Evolutionary conservation across 768 basidiomycete species (phyloP).

Genomic region (Mycena vulgaris): DNA sequence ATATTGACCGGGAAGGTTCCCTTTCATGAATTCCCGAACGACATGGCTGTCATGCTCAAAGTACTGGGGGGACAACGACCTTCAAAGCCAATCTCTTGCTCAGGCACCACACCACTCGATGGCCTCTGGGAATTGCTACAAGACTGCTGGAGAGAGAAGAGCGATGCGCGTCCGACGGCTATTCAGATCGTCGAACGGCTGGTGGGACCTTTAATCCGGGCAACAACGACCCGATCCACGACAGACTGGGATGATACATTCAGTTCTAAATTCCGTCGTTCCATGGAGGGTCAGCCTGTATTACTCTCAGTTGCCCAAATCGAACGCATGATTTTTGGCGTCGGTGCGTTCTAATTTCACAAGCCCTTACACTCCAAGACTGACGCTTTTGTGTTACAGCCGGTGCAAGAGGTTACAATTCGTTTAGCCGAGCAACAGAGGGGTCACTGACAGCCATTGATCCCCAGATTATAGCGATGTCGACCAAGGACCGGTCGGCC

Average conservation of each 20-base stretch:
- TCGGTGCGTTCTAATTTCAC: constrained; percentile 20
- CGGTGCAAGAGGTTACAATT: too few species aligned
- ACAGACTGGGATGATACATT: constrained; percentile 28
- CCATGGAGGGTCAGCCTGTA: constrained; percentile 1
- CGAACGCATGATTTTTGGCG: constrained; percentile 20
- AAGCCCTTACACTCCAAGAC: too few species aligned
- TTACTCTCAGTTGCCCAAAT: constrained; percentile 16
- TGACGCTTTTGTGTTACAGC: too few species aligned
- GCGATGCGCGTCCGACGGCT: constrained; percentile 1
- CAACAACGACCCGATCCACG: constrained; percentile 15
- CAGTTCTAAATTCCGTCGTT: constrained; percentile 25
- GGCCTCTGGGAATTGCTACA: constrained; percentile 16
- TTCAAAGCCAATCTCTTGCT: not conserved
- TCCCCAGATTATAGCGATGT: too few species aligned
- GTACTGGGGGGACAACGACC: not conserved
- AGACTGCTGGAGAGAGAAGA: constrained; percentile 3
- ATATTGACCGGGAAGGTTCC: constrained; percentile 22
- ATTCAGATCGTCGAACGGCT: constrained; percentile 2
- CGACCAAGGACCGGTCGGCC: too few species aligned
- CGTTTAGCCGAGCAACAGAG: too few species aligned
- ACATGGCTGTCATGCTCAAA: constrained; percentile 8
- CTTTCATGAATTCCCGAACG: constrained; percentile 16
- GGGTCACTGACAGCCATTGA: too few species aligned
- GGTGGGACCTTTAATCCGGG: not conserved
- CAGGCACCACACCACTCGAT: not conserved